Evolutionary conservation across 2,329 filamentous ascomycete species (phyloP), one percentile per base, ranked within the genome.

Genomic region (Aureobasidium sp.): DNA sequence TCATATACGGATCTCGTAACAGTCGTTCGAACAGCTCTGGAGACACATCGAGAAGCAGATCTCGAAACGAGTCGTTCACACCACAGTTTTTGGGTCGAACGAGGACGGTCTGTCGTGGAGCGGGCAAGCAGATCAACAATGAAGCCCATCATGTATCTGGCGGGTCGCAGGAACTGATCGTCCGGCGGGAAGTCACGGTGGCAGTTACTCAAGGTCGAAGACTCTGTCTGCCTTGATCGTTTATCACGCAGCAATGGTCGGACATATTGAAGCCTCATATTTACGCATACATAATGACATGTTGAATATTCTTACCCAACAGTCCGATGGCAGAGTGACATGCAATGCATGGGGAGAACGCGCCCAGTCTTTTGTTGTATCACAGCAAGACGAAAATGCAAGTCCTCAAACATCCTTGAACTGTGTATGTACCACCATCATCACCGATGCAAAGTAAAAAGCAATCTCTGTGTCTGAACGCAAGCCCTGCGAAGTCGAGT

Each of bases 1-100:
- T 58, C 33, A 58, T 58, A 15, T 58, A 58, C n/a, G 55, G 55
- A 17, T 58, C 55, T 21, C 55, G 55, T 10, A 58, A 58, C 33
- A 58, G 55, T 31, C 55, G 55, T 2, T 58, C 55, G 17, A 40
- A 58, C 25, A 40, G 43, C 55, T 47, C 42, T 29, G 55, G 55
- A 15, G 55, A 58, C 15, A 58, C 55, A 5, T 29, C 42, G 5
- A 47, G 55, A 23, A 58, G 55, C 25, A 42, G 55, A 40, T 58
- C 55, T 4, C 21, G 55, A 10, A 43, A 43, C n/a, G 55, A 58
- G 29, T 47, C 55, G 4, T 58, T 58, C 35, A 58, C 55, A 11
- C 55, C 55, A 25, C 55, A 58, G 13, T 58, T 58, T 9, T 11
- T 58, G 21, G 55, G 55, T 23, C 42, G 55, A 17, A 58, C 55